Base-by-base conservation (phyloP, 1,284 basidiomycete genomes). In the Anthracocystis walkeri region DNA sequence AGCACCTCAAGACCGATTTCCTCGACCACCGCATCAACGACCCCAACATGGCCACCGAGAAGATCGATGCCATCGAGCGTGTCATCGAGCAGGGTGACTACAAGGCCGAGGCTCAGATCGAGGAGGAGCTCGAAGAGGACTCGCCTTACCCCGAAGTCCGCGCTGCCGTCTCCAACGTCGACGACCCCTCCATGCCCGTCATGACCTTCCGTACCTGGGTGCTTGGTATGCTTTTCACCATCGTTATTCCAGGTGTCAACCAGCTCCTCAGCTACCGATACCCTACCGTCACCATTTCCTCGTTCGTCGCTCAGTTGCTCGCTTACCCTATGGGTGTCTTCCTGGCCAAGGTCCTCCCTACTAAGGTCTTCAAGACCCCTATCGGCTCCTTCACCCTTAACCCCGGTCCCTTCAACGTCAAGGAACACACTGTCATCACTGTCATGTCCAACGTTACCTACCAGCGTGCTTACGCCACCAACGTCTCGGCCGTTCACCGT, bases 381-480 rank as follows among this genome's bases (percentile, higher is more conserved):
- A 44, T 78, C n/a, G 76, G 74, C 29, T 59, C 44, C 65, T 78
- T 76, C 61, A 52, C 70, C 21, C 68, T 83, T 38, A 83, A 83
- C 61, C 80, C 80, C 3, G 82, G 82, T 38, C 79, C 79, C n/a
- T 83, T 81, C 60, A 82, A 82, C 52, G 67, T 79, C 60, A 83
- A 83, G 56, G 82, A 83, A 45, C 82, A 83, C 61, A 72, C 81
- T 1, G 65, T 83, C 25, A 71, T 83, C 53, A 74, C 74, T 5
- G 85, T 87, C 68, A 86, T 87, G 85, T 78, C 81, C 33, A 86
- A 86, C 31, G 86, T 87, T n/a, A 84, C 84, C 2, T 85, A 85
- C 65, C 76, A 72, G 52, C 73, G 82, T 0, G 82, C 86, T 11
- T 87, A 87, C 71, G 84, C 85, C n/a, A 77, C 68, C 48, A 78